These are phyloP conservation scores for Lanmaoa pseudosensibilis DNA, from an alignment of 768 basidiomycete species.

Conservation along the genomic window DNA sequence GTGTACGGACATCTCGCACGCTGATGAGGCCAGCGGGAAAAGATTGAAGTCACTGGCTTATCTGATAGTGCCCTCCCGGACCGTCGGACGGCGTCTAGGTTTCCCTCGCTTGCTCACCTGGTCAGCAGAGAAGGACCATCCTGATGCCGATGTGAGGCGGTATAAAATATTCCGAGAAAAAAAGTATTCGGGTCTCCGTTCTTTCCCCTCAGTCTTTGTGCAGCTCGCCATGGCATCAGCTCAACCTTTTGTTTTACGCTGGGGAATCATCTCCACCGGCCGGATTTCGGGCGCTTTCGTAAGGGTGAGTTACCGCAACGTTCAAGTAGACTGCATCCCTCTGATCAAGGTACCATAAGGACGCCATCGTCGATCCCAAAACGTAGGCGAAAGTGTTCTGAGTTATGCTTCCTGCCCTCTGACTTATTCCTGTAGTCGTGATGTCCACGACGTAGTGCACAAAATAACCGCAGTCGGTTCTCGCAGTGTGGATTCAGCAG, in stretches of 20 bases:
- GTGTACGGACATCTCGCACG: slow-evolving; percentile 1
- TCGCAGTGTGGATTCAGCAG: slow-evolving; percentile 64
- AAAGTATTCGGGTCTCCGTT: not conserved
- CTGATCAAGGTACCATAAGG: slow-evolving; percentile 43
- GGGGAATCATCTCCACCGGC: slow-evolving; percentile 90
- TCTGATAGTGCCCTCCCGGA: slow-evolving; percentile 6
- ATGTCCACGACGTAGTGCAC: slow-evolving; percentile 63
- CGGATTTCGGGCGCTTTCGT: slow-evolving; percentile 67
- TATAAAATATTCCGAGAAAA: slow-evolving; percentile 7
- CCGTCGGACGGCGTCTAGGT: not conserved
- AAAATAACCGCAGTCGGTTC: slow-evolving; percentile 77
- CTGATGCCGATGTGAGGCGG: not conserved
- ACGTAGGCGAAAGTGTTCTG: slow-evolving; percentile 46
- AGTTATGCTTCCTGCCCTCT: not conserved
- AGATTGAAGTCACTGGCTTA: slow-evolving; percentile 3
- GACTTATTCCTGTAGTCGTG: slow-evolving; percentile 46
- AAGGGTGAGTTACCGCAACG: slow-evolving; percentile 45
- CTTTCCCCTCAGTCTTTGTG: not conserved
- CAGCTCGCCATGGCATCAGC: slow-evolving; percentile 17
- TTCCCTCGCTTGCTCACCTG: slow-evolving; percentile 2
- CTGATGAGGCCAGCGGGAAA: not conserved
- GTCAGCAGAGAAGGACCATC: not conserved
- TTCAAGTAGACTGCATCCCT: not conserved
- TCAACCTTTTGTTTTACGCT: slow-evolving; percentile 53
- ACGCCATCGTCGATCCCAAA: slow-evolving; percentile 71